Percentiles rank a stretch among this genome's conserved stretches.
phyloP scores from a whole-genome alignment of 1,284 basidiomycete genomes.

The Ustilago nuda region DNA sequence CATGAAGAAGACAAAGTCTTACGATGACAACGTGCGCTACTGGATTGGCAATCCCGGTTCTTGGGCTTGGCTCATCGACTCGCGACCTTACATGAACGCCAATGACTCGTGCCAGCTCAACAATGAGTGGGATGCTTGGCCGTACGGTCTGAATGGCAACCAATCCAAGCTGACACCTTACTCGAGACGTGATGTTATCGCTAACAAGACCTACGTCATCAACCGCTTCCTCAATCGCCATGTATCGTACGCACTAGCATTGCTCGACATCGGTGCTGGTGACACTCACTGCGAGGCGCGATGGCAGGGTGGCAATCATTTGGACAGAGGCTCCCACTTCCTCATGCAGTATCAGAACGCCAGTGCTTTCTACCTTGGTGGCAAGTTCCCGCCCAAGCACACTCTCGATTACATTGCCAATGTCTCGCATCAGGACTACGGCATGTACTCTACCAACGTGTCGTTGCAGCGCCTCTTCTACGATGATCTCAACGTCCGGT shows the following conservation, averaged over 20 bases:
- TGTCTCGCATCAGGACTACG: conserved; percentile 55
- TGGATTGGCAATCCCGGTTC: conserved; percentile 62
- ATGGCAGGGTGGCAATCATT: conserved; percentile 61
- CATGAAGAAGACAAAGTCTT: conserved; percentile 46
- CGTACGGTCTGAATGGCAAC: conserved; percentile 63
- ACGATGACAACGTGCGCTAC: conserved; percentile 58
- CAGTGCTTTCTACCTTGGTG: conserved; percentile 29
- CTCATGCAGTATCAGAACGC: conserved; percentile 51
- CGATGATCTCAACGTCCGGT: conserved; percentile 36
- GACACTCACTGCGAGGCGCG: conserved; percentile 52
- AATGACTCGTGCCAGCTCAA: conserved; percentile 31
- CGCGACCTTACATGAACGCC: conserved; percentile 47
- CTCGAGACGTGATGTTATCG: conserved; percentile 25
- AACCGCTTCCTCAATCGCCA: conserved; percentile 53
- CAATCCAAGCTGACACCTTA: conserved; percentile 47
- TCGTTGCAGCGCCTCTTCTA: conserved; percentile 47
- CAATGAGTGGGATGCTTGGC: conserved; percentile 58
- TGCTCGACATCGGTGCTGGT: conserved; percentile 49
- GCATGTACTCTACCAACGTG: conserved; percentile 52
- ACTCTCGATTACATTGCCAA: conserved; percentile 50
- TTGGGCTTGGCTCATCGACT: conserved; percentile 59
- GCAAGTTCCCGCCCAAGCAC: conserved; percentile 51
- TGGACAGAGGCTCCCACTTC: conserved; percentile 53
- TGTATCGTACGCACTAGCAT: conserved; percentile 54
- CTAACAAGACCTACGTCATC: conserved; percentile 49